Evolutionary conservation across 495 filamentous ascomycete species (phyloP).

Genomic region (Echria macrotheca): DNA sequence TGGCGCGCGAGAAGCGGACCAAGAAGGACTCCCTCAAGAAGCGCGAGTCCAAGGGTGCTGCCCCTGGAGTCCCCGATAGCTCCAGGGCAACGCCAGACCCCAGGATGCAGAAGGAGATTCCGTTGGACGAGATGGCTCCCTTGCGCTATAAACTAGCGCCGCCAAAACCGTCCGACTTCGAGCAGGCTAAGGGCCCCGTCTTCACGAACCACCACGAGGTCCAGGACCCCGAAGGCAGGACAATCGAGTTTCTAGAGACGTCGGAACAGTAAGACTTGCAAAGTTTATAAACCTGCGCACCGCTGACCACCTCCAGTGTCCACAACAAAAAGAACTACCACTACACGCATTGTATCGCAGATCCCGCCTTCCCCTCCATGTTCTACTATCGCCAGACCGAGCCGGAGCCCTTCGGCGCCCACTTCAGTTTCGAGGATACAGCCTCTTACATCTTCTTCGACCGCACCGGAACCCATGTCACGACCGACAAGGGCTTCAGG

Average conservation of each 20-base stretch:
- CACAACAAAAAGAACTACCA: conserved; percentile 87
- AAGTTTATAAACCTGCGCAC: background rate
- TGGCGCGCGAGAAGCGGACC: conserved; percentile 45
- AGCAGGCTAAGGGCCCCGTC: conserved; percentile 49
- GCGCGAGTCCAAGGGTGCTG: conserved; percentile 61
- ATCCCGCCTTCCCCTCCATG: conserved; percentile 76
- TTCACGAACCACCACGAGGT: conserved; percentile 48
- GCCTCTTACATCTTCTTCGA: conserved; percentile 71
- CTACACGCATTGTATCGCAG: conserved; percentile 87
- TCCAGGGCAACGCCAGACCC: conserved; percentile 51
- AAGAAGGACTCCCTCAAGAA: conserved; percentile 76
- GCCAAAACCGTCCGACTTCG: conserved; percentile 54
- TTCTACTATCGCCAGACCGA: conserved; percentile 89
- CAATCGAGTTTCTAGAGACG: conserved; percentile 54
- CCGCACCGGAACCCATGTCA: conserved; percentile 53
- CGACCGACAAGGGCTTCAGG: conserved; percentile 74
- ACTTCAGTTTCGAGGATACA: conserved; percentile 88
- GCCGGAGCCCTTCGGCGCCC: conserved; percentile 68
- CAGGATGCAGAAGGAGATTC: conserved; percentile 48
- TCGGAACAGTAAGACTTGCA: conserved; percentile 54
- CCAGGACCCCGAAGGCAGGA: conserved; percentile 36
- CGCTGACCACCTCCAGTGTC: conserved; percentile 46
- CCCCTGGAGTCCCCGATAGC: conserved; percentile 32
- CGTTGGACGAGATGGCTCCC: conserved; percentile 40
- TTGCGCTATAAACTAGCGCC: conserved; percentile 54